Evolutionary conservation across 148 eudicot genomes (phyloP).

Genomic region (Salicornia ramosissima): DNA sequence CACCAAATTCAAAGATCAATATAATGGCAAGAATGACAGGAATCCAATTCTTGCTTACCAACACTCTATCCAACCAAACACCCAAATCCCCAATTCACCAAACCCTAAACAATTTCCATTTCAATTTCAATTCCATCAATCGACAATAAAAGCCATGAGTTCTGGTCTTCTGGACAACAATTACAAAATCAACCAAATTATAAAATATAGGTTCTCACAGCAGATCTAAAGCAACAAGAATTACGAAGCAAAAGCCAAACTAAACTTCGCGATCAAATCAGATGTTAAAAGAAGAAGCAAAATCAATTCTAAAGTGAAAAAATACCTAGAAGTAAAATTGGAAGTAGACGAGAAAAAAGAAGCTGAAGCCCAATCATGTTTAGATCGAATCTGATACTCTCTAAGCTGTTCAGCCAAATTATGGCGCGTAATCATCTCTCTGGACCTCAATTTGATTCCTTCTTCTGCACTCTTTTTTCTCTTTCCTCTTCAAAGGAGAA

Average conservation of each 20-base stretch:
- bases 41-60: background rate
- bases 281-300: background rate
- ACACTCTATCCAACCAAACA: background rate
- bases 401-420: conserved; percentile 89
- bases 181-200: background rate
- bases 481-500: conserved; percentile 10
- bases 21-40: background rate
- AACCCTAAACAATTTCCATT: background rate
- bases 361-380: conserved; percentile 80
- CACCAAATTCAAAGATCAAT: background rate
- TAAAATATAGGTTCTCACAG: no score
- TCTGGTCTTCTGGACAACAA: background rate
- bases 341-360: conserved; percentile 75
- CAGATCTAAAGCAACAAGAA: background rate
- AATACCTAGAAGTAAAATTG: conserved; percentile 61
- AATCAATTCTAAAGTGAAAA: background rate
- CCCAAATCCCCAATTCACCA: conserved; percentile 1
- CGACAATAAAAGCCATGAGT: background rate
- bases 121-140: background rate
- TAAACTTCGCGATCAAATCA: conserved; percentile 7
- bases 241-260: background rate
- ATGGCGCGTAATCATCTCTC: conserved; percentile 77
- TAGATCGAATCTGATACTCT: conserved; percentile 89
- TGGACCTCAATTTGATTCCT: no score
- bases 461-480: no score